Conservation (phyloP, 768 basidiomycete genomes). For the Mycena belliarum region DNA sequence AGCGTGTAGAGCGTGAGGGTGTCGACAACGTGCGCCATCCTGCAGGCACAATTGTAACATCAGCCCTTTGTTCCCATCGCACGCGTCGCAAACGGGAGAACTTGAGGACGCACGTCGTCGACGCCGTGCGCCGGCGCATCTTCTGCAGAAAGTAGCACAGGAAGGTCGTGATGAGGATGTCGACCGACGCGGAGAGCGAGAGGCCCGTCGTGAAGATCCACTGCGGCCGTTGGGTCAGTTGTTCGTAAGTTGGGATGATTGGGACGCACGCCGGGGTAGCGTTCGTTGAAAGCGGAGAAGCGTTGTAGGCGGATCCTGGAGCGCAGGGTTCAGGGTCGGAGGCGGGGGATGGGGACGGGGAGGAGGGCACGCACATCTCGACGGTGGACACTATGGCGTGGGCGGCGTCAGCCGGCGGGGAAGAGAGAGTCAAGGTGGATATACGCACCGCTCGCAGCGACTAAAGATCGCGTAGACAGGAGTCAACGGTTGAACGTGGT, state of each 20-base stretch:
- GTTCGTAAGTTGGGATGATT: neutral
- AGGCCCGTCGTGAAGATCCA: conserved; percentile 44
- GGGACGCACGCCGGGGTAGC: conserved; percentile 8
- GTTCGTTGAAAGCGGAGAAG: conserved; percentile 2
- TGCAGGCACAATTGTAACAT: conserved; percentile 4
- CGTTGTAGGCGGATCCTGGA: neutral
- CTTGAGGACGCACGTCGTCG: conserved; percentile 6
- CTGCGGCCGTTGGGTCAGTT: conserved; percentile 17
- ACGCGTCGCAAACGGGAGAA: neutral
- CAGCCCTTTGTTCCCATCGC: too few relatives aligned
- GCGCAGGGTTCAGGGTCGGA: neutral
- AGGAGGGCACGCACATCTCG: conserved; percentile 7
- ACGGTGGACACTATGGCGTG: conserved; percentile 12
- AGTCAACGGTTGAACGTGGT: neutral
- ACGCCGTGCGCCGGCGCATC: conserved; percentile 20
- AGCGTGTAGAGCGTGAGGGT: conserved; percentile 37
- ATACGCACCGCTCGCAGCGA: conserved; percentile 12
- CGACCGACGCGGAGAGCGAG: conserved; percentile 36
- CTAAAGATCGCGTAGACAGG: neutral
- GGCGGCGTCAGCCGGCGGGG: too few relatives aligned
- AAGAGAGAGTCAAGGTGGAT: neutral
- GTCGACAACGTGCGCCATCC: conserved; percentile 35
- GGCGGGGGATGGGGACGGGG: too few relatives aligned
- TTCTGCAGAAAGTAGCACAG: conserved; percentile 33
- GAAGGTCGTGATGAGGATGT: conserved; percentile 34